Conservation (phyloP, 441 rosid genomes). For the Dalechampia spathulata region DNA sequence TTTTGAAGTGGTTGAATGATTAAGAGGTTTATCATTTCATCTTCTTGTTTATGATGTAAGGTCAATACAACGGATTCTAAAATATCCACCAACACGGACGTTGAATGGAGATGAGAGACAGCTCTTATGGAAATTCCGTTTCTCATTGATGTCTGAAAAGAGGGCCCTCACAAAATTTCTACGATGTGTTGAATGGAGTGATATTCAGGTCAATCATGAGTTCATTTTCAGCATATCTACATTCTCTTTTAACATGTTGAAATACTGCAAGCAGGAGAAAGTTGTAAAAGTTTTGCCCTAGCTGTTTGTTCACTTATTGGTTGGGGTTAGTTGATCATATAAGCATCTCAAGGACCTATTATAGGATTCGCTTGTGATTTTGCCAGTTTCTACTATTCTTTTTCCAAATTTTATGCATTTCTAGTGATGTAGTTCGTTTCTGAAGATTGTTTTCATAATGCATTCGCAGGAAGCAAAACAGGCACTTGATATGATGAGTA, state of each 20-base stretch:
- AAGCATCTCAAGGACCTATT: background rate
- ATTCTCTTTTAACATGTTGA: background rate
- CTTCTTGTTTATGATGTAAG: slow-evolving; percentile 32
- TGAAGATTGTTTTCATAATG: slow-evolving; percentile 16
- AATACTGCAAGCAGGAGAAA: background rate
- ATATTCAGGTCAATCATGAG: slow-evolving; percentile 60
- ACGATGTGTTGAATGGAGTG: slow-evolving; percentile 98
- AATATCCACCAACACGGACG: slow-evolving; percentile 89
- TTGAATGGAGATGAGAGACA: slow-evolving; percentile 98
- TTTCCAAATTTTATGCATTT: background rate
- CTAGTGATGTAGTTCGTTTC: too few relatives aligned
- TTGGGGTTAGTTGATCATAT: background rate
- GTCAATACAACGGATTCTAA: slow-evolving; percentile 79
- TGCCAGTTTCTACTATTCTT: background rate
- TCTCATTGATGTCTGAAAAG: slow-evolving; percentile 92
- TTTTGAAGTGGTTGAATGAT: too few relatives aligned
- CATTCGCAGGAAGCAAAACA: slow-evolving; percentile 93
- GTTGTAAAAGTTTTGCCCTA: background rate
- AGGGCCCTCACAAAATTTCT: slow-evolving; percentile 96
- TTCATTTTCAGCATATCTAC: slow-evolving; percentile 1
- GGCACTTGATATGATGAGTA: slow-evolving; percentile 83
- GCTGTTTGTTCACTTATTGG: background rate
- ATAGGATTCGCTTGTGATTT: background rate
- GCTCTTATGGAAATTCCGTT: slow-evolving; percentile 95
- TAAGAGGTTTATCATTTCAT: slow-evolving; percentile 11